phyloP scores from a whole-genome alignment of 257 asterid genomes.

The Phtheirospermum japonicum region DNA sequence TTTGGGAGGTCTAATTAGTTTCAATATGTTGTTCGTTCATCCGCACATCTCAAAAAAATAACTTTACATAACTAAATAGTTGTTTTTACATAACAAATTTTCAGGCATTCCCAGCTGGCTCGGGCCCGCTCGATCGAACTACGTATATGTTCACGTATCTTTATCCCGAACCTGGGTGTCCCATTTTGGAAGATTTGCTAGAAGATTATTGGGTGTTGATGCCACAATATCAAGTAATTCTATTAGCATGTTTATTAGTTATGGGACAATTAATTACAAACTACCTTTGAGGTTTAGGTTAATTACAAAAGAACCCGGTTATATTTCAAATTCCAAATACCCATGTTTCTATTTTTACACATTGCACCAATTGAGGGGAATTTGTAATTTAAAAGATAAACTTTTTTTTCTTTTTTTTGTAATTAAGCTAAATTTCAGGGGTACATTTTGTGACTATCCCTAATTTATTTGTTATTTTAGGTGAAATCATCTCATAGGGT shows the following conservation, averaged over 20 bases:
- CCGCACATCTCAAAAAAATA: background rate
- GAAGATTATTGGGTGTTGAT: slow-evolving; percentile 95
- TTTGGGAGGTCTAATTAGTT: slow-evolving; percentile 78
- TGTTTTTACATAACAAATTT: slow-evolving; percentile 12
- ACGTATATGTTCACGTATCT: slow-evolving; percentile 94
- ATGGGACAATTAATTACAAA: too few species aligned
- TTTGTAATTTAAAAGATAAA: too few species aligned
- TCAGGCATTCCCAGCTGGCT: slow-evolving; percentile 98
- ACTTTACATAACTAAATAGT: slow-evolving; percentile 5
- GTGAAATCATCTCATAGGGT: too few species aligned
- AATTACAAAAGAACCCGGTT: background rate
- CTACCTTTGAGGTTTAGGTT: too few species aligned
- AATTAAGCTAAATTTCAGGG: too few species aligned
- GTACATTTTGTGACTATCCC: too few species aligned
- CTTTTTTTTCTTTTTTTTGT: too few species aligned
- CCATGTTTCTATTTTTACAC: too few species aligned
- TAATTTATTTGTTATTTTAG: too few species aligned
- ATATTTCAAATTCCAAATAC: too few species aligned
- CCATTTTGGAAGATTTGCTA: slow-evolving; percentile 77
- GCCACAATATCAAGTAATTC: slow-evolving; percentile 84
- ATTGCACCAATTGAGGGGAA: too few species aligned
- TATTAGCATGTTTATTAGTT: background rate
- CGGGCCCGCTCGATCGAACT: slow-evolving; percentile 83
- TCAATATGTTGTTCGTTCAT: slow-evolving; percentile 1
- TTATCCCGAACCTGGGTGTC: slow-evolving; percentile 77